Conservation (phyloP, 768 basidiomycete species). For the Rhizopogon vinicolor region DNA sequence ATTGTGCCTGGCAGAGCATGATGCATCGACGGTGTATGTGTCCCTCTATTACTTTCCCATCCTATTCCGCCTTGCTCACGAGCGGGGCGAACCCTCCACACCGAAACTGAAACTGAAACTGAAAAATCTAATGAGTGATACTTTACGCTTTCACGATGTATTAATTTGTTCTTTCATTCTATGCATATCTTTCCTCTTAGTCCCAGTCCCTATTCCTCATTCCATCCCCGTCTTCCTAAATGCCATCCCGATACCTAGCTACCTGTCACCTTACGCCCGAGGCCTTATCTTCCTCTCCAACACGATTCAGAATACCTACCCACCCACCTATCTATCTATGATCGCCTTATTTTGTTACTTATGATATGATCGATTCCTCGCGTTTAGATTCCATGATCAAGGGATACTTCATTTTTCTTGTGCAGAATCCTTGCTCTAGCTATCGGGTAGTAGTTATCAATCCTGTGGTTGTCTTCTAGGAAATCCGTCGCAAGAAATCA, state of each 20-base stretch:
- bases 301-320: not conserved
- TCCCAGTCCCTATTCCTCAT: not conserved
- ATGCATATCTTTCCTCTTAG: constrained; percentile 1
- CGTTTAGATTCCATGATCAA: not conserved
- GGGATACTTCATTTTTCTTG: not conserved
- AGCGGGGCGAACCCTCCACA: no score
- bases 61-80: not conserved
- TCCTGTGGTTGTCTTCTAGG: no score
- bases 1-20: constrained; percentile 21
- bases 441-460: no score
- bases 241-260: no score
- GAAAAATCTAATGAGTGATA: not conserved
- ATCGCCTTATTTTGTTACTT: constrained; percentile 4
- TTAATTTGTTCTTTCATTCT: constrained; percentile 1
- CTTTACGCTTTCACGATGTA: not conserved
- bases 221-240: not conserved
- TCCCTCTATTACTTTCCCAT: not conserved
- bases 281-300: no score
- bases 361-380: not conserved
- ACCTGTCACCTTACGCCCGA: no score
- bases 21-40: not conserved
- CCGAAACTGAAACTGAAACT: not conserved
- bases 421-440: not conserved
- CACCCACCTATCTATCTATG: constrained; percentile 1
- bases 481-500: no score